A percentile compares a stretch with the other conserved stretches of the same genome.
Evolutionary conservation across 2,329 filamentous ascomycete species (phyloP).

Genomic region (Cladosporium sp.): DNA sequence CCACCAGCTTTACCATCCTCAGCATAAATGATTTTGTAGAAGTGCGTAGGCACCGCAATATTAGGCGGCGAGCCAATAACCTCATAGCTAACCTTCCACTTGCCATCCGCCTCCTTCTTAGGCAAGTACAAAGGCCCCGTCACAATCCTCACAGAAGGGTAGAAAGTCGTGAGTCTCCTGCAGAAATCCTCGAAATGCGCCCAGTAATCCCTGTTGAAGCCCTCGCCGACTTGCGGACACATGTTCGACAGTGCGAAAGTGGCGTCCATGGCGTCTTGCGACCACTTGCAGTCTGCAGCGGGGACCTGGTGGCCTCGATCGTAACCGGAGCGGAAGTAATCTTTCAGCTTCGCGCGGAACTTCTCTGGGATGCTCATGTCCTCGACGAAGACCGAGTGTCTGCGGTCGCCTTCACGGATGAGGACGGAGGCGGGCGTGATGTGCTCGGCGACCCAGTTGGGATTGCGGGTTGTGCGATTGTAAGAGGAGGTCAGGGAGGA

Average conservation of each 20-base stretch:
- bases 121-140: conserved; percentile 94
- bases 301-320: conserved; percentile 96
- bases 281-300: conserved; percentile 94
- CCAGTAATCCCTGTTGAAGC: conserved; percentile 99
- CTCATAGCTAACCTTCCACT: conserved; percentile 95
- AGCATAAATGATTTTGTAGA: conserved; percentile 98
- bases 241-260: conserved; percentile 94
- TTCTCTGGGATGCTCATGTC: conserved; percentile 73
- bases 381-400: conserved; percentile 77
- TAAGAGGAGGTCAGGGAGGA: conserved; percentile 78
- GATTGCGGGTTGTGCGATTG: conserved; percentile 87
- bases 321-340: conserved; percentile 93
- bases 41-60: conserved; percentile 94
- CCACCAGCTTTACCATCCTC: conserved; percentile 68
- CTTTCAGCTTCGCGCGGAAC: conserved; percentile 85
- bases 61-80: conserved; percentile 91
- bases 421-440: conserved; percentile 85
- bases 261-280: conserved; percentile 87
- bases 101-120: conserved; percentile 76
- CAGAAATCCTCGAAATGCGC: conserved; percentile 98
- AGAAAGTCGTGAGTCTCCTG: conserved; percentile 70
- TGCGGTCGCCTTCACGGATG: conserved; percentile 71
- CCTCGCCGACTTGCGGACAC: conserved; percentile 96
- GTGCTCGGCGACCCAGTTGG: conserved; percentile 88
- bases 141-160: conserved; percentile 84